Evolutionary conservation across 179 eudicot genomes (phyloP).

Genomic region (Vitellaria paradoxa): DNA sequence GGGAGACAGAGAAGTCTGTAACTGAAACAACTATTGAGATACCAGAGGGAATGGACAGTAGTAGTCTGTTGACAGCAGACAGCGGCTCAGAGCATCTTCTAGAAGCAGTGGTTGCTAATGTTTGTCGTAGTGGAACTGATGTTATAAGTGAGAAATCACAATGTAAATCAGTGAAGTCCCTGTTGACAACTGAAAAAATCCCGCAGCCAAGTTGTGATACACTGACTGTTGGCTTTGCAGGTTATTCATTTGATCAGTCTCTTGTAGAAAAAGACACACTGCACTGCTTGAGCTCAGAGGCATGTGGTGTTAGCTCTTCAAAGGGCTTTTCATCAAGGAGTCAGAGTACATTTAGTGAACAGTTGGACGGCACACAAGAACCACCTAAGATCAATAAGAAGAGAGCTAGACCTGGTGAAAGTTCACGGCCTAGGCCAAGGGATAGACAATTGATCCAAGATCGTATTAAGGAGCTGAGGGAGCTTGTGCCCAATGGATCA

Average conservation of each 20-base stretch:
- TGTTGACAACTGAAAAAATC: conserved; percentile 54
- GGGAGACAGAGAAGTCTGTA: conserved; percentile 38
- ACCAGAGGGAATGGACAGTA: conserved; percentile 39
- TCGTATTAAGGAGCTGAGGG: conserved; percentile 87
- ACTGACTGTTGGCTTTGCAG: conserved; percentile 44
- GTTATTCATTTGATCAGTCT: conserved; percentile 52
- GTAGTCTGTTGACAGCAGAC: conserved; percentile 53
- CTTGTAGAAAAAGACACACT: conserved; percentile 41
- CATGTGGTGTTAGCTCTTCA: conserved; percentile 44
- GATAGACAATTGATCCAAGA: conserved; percentile 98
- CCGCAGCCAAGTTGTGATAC: conserved; percentile 41
- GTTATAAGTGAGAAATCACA: conserved; percentile 33
- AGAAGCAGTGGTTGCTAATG: conserved; percentile 84
- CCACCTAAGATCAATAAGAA: conserved; percentile 53
- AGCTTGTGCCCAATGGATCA: conserved; percentile 90
- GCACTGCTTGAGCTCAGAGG: conserved; percentile 53
- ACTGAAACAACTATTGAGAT: conserved; percentile 34
- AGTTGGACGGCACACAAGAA: conserved; percentile 39
- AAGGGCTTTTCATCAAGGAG: conserved; percentile 43
- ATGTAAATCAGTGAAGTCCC: conserved; percentile 44
- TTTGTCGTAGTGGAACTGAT: conserved; percentile 36
- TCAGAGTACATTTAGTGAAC: conserved; percentile 53
- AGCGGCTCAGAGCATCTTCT: conserved; percentile 68
- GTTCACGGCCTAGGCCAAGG: conserved; percentile 83
- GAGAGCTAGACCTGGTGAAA: conserved; percentile 83